These are phyloP conservation scores for Boletus patriciae DNA, from an alignment of 768 basidiomycete genomes.

Conservation along the genomic window DNA sequence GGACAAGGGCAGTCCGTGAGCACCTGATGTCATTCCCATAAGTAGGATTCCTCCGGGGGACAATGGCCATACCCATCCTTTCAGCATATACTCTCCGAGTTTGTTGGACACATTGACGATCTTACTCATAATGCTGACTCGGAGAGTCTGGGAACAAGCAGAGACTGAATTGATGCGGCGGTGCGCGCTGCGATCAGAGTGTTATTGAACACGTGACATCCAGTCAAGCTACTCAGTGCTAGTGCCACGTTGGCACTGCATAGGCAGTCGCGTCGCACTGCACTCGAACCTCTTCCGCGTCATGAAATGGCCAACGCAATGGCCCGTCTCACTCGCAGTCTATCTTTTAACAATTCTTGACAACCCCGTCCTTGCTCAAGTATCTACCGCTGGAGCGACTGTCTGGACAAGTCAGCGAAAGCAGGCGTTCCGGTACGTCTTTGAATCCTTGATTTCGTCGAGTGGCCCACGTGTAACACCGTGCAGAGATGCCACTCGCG, in stretches of 20 bases:
- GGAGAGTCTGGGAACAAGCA: constrained; percentile 1
- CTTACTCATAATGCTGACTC: constrained; percentile 42
- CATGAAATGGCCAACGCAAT: constrained; percentile 47
- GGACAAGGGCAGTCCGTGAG: constrained; percentile 67
- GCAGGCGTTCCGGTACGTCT: constrained; percentile 52
- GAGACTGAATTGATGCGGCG: not conserved
- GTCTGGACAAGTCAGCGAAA: constrained; percentile 62
- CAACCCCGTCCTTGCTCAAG: constrained; percentile 16
- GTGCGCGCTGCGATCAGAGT: constrained; percentile 1
- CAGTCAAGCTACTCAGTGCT: not conserved
- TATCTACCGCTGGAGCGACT: constrained; percentile 23
- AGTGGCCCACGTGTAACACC: not conserved
- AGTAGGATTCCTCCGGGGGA: not conserved
- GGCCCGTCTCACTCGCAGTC: constrained; percentile 50
- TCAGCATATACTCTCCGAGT: constrained; percentile 71
- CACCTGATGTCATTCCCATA: constrained; percentile 39
- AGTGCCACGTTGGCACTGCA: constrained; percentile 24
- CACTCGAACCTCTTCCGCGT: constrained; percentile 14
- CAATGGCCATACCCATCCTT: constrained; percentile 59
- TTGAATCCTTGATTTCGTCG: not conserved
- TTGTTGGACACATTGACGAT: constrained; percentile 57
- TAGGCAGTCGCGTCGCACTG: constrained; percentile 5
- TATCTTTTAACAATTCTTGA: constrained; percentile 42
- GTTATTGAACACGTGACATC: constrained; percentile 22
- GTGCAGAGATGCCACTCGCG: constrained; percentile 64